Conservation (phyloP, 2,329 filamentous ascomycete species). For the Coleophoma crateriformis region DNA sequence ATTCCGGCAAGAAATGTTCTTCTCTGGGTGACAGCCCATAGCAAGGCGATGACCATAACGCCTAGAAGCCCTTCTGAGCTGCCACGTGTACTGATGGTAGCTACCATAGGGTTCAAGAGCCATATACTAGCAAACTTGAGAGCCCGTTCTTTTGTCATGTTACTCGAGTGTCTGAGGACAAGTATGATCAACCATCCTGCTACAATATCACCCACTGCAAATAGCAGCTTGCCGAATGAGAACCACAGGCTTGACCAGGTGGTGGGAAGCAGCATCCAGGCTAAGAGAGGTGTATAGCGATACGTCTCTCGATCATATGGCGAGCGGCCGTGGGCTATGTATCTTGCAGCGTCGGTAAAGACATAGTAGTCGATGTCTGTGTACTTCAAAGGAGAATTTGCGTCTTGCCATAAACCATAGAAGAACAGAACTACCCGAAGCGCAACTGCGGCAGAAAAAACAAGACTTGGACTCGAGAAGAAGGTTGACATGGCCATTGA, state of each 20-base stretch:
- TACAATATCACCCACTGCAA: slow-evolving; percentile 75
- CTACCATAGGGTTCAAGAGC: slow-evolving; percentile 97
- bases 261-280: slow-evolving; percentile 85
- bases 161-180: slow-evolving; percentile 36
- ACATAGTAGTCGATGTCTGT: slow-evolving; percentile 99
- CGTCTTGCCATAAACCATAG: slow-evolving; percentile 91
- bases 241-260: slow-evolving; percentile 54
- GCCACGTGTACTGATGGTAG: slow-evolving; percentile 89
- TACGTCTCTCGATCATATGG: slow-evolving; percentile 93
- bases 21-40: slow-evolving; percentile 73
- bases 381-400: slow-evolving; percentile 88
- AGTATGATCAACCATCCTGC: slow-evolving; percentile 73
- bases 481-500: slow-evolving; percentile 10
- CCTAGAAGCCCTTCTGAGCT: slow-evolving; percentile 89
- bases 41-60: slow-evolving; percentile 72
- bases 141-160: slow-evolving; percentile 41
- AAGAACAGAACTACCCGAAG: slow-evolving; percentile 71
- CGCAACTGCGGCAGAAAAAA: slow-evolving; percentile 52
- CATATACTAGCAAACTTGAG: slow-evolving; percentile 80
- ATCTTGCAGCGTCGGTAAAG: slow-evolving; percentile 91
- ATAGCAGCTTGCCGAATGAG: slow-evolving; percentile 81
- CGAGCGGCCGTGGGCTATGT: slow-evolving; percentile 57
- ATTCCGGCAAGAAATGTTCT: slow-evolving; percentile 62
- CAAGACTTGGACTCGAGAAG: slow-evolving; percentile 32
- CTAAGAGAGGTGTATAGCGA: slow-evolving; percentile 89